A percentile compares a stretch with the other conserved stretches of the same genome.
These are phyloP conservation scores for Oxytropis ochrocephala DNA, from an alignment of 306 rosid genomes.

Conservation along the genomic window DNA sequence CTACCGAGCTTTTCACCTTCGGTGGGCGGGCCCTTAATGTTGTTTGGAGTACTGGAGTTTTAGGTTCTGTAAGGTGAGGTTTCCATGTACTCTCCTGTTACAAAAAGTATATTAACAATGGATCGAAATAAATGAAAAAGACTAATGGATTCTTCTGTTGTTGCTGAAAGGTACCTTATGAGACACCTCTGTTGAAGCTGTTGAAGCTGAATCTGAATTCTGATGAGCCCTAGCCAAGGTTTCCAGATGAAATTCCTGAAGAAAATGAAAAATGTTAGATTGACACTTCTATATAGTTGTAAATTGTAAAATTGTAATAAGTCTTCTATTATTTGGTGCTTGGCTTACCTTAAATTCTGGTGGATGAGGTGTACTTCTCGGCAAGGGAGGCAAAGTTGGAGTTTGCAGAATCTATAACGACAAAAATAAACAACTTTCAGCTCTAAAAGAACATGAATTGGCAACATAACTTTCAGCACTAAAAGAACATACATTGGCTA, in stretches of 20 bases:
- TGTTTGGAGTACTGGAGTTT: slow-evolving; percentile 78
- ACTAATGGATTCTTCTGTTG: not conserved
- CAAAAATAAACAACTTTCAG: not conserved
- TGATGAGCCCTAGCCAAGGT: slow-evolving; percentile 74
- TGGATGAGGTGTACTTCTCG: slow-evolving; percentile 75
- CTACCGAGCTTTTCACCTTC: slow-evolving; percentile 61
- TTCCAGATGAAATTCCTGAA: slow-evolving; percentile 86
- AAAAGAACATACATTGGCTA: not conserved
- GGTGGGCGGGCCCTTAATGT: slow-evolving; percentile 80
- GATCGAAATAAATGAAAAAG: not conserved
- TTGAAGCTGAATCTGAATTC: slow-evolving; percentile 59
- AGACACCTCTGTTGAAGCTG: slow-evolving; percentile 56
- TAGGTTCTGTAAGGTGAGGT: slow-evolving; percentile 67
- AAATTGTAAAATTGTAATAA: too few species aligned
- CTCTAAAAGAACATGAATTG: not conserved
- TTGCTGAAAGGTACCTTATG: slow-evolving; percentile 46
- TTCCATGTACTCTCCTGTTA: slow-evolving; percentile 58
- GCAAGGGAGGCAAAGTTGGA: slow-evolving; percentile 54
- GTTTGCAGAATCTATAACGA: slow-evolving; percentile 65
- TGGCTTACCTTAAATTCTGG: slow-evolving; percentile 75
- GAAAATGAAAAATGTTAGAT: slow-evolving; percentile 9
- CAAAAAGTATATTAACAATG: not conserved
- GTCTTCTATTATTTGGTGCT: not conserved
- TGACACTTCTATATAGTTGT: not conserved
- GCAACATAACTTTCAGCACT: not conserved